Conservation (phyloP, 1,284 basidiomycete genomes). For the Ceratobasidium sp. region DNA sequence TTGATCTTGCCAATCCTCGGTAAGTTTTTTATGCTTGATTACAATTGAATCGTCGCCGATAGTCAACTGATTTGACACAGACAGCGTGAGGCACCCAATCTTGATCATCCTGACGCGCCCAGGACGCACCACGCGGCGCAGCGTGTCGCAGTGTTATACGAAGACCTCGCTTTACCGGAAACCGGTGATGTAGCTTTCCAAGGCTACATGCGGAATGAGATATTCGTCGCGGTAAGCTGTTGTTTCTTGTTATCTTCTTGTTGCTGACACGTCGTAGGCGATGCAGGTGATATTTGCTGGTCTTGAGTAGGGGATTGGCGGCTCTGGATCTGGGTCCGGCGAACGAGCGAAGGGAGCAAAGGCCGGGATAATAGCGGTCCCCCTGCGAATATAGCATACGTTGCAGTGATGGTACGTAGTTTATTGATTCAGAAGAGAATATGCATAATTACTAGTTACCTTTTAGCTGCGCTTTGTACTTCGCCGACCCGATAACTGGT, state of each 20-base stretch:
- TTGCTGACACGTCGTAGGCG: not conserved
- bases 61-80: constrained; percentile 1
- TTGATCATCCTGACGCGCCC: not conserved
- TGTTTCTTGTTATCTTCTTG: no score
- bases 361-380: not conserved
- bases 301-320: not conserved
- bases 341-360: not conserved
- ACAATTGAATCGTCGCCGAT: not conserved
- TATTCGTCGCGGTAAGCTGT: not conserved
- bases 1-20: not conserved
- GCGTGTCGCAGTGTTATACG: not conserved
- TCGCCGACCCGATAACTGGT: not conserved
- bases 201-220: not conserved
- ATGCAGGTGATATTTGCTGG: not conserved
- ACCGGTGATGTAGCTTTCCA: not conserved
- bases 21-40: not conserved
- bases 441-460: not conserved
- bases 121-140: not conserved
- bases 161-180: not conserved
- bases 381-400: not conserved
- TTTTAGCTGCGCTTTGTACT: constrained; percentile 14
- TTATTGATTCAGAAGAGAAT: no score
- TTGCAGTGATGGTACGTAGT: constrained; percentile 5
- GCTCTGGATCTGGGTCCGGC: not conserved
- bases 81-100: not conserved